Evolutionary conservation across 1,139 yeast species (phyloP).

Genomic region (Taiozyma sp.): DNA sequence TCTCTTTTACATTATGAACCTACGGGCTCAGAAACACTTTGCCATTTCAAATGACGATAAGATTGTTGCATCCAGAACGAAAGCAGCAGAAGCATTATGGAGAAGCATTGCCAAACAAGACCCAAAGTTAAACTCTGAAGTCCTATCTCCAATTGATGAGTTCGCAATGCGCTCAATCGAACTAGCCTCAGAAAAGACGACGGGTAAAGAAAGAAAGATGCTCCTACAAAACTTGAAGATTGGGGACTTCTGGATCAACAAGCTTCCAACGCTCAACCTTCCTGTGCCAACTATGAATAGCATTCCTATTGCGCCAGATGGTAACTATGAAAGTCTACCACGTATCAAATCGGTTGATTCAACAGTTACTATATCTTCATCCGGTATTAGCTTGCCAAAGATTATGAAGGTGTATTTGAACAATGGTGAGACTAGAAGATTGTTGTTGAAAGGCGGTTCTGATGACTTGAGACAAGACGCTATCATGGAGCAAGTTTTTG

Average conservation of each 20-base stretch:
- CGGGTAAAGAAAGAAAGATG: conserved; percentile 28
- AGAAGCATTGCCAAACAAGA: conserved; percentile 24
- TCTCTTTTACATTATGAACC: conserved; percentile 59
- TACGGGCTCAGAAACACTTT: conserved; percentile 38
- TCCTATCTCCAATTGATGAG: conserved; percentile 37
- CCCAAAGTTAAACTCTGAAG: conserved; percentile 19
- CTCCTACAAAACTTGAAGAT: conserved; percentile 32
- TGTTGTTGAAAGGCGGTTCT: conserved; percentile 75
- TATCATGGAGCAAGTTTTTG: conserved; percentile 96
- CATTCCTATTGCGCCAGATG: conserved; percentile 32
- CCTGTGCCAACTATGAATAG: conserved; percentile 66
- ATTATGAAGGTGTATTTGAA: conserved; percentile 50
- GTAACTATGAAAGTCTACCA: conserved; percentile 46
- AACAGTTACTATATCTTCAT: conserved; percentile 53
- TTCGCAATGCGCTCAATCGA: conserved; percentile 47
- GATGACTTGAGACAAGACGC: conserved; percentile 96
- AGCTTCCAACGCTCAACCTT: conserved; percentile 37
- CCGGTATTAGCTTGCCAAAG: conserved; percentile 87
- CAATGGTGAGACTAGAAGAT: conserved; percentile 51
- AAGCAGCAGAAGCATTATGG: conserved; percentile 48
- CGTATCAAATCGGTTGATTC: conserved; percentile 40
- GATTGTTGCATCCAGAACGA: conserved; percentile 40
- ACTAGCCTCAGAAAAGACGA: conserved; percentile 41
- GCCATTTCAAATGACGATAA: conserved; percentile 29
- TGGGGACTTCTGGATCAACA: conserved; percentile 54